Evolutionary conservation across 768 basidiomycete genomes (phyloP).

Genomic region (Tubosaeta sp.): DNA sequence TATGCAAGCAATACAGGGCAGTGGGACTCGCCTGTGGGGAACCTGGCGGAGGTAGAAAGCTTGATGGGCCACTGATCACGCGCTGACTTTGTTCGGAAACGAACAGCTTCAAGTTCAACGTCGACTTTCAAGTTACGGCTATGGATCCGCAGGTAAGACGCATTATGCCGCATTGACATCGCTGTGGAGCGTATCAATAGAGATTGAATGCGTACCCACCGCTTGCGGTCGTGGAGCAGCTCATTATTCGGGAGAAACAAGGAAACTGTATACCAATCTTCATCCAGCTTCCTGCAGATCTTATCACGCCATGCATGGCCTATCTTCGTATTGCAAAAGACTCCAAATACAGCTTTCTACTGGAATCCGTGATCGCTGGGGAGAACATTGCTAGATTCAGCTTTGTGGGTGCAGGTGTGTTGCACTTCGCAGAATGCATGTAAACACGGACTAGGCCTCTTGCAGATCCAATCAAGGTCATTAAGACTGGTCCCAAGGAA

Average conservation of each 20-base stretch:
- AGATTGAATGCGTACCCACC: conserved; percentile 68
- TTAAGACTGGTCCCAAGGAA: conserved; percentile 83
- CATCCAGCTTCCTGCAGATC: conserved; percentile 90
- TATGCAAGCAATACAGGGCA: neutral
- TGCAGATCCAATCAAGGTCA: conserved; percentile 87
- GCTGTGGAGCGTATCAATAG: conserved; percentile 67
- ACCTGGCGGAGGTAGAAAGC: conserved; percentile 6
- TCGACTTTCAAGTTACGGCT: neutral
- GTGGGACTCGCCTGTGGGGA: neutral
- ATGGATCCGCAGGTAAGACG: conserved; percentile 51
- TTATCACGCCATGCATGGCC: conserved; percentile 95
- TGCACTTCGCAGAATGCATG: conserved; percentile 4
- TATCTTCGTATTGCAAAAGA: conserved; percentile 91
- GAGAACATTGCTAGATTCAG: conserved; percentile 92
- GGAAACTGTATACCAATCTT: conserved; percentile 95
- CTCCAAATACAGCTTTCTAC: conserved; percentile 89
- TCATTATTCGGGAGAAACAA: conserved; percentile 74
- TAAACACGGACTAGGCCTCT: neutral
- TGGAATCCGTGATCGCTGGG: conserved; percentile 89
- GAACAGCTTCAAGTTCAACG: neutral
- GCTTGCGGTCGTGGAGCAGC: conserved; percentile 67
- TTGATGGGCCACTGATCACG: no score
- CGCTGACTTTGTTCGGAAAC: no score
- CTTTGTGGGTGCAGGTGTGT: conserved; percentile 91
- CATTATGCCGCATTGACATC: neutral